phyloP scores from a whole-genome alignment of 2,329 filamentous ascomycete genomes.

The Fusarium continuum region DNA sequence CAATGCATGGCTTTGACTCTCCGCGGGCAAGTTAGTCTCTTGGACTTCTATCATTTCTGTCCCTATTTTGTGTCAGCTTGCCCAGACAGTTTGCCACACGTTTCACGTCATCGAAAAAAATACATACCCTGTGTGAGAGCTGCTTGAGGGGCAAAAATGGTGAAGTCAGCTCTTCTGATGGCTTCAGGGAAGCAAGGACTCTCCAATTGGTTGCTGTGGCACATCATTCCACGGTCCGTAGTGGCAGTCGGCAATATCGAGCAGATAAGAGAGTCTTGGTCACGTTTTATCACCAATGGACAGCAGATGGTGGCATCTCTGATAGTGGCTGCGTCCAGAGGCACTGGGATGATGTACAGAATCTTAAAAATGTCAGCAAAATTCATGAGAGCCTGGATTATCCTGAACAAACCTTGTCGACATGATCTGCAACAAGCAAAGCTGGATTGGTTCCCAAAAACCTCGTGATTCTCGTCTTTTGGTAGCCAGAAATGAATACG shows the following conservation, averaged over 20 bases:
- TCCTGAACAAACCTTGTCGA: not conserved
- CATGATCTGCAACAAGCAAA: not conserved
- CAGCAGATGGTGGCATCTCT: slow-evolving; percentile 9
- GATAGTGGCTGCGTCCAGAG: slow-evolving; percentile 10
- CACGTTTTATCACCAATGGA: slow-evolving; percentile 8
- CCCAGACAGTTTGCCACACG: fast-evolving
- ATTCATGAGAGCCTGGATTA: not conserved
- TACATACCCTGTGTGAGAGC: not conserved
- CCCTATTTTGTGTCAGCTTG: not conserved
- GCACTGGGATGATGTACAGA: slow-evolving; percentile 10
- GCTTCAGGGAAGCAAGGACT: slow-evolving; percentile 14
- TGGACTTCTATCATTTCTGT: fast-evolving
- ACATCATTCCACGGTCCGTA: not conserved
- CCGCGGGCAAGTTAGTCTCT: fast-evolving
- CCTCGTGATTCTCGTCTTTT: not conserved
- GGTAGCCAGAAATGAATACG: slow-evolving; percentile 8
- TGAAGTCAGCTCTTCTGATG: slow-evolving; percentile 1
- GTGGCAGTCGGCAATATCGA: slow-evolving; percentile 2
- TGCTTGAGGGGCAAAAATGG: not conserved
- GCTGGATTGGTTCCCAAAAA: not conserved
- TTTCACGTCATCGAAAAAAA: not conserved
- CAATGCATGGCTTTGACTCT: not conserved
- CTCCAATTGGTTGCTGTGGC: fast-evolving
- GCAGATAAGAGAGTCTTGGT: not conserved
- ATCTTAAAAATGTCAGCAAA: not conserved